Evolutionary conservation across 2,329 filamentous ascomycete genomes (phyloP).

Genomic region (Pseudonectria foliicola): DNA sequence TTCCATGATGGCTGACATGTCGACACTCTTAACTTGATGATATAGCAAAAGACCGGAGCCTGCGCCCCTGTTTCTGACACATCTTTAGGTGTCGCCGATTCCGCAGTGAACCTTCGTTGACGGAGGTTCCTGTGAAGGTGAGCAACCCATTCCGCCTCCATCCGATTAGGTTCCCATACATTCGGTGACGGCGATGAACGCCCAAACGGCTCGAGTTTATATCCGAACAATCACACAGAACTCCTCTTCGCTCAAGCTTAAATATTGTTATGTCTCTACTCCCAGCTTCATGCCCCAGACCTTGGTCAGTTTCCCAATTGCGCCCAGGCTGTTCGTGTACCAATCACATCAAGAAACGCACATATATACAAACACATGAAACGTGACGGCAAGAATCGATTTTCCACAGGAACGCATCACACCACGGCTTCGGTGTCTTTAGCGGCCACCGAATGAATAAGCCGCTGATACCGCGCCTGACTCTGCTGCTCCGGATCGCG

Average conservation of each 20-base stretch:
- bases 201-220: too few relatives aligned
- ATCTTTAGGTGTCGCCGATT: too few relatives aligned
- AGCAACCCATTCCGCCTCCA: too few relatives aligned
- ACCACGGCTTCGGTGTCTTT: constrained; percentile 22
- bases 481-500: constrained; percentile 30
- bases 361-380: not conserved
- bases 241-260: constrained; percentile 1
- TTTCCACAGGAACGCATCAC: constrained; percentile 5
- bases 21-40: too few relatives aligned
- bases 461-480: constrained; percentile 29
- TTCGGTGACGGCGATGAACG: not conserved
- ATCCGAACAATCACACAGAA: not conserved
- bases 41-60: too few relatives aligned
- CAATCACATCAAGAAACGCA: not conserved
- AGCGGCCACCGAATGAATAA: constrained; percentile 30
- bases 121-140: too few relatives aligned
- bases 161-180: not conserved
- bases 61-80: too few relatives aligned
- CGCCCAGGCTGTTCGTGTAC: not conserved
- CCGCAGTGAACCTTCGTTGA: too few relatives aligned
- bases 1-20: too few relatives aligned
- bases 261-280: constrained; percentile 2
- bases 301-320: constrained; percentile 8
- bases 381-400: too few relatives aligned
- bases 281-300: constrained; percentile 15